Evolutionary conservation across 495 filamentous ascomycete species (phyloP).

Genomic region (Hyaloscypha finlandica): DNA sequence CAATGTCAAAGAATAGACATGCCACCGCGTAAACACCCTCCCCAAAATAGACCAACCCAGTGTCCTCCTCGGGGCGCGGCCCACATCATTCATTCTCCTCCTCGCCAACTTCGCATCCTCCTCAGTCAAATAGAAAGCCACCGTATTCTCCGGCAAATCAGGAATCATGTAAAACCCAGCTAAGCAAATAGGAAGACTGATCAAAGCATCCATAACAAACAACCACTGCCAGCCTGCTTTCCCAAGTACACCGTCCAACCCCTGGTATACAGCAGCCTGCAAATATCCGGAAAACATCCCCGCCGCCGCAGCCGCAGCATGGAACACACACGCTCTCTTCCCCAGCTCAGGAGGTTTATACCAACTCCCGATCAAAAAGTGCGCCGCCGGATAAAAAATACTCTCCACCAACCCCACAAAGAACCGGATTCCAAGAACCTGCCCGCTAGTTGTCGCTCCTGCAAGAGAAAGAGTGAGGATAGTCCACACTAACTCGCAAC

Average conservation of each 20-base stretch:
- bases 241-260: slow-evolving; percentile 50
- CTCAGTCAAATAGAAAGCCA: slow-evolving; percentile 50
- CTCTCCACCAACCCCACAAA: slow-evolving; percentile 59
- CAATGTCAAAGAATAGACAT: slow-evolving; percentile 51
- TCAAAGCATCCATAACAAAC: slow-evolving; percentile 52
- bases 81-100: slow-evolving; percentile 48
- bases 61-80: slow-evolving; percentile 38
- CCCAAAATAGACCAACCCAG: slow-evolving; percentile 42
- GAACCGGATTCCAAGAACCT: slow-evolving; percentile 62
- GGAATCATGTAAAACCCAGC: slow-evolving; percentile 60
- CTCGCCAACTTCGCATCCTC: slow-evolving; percentile 31
- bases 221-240: slow-evolving; percentile 67
- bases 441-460: slow-evolving; percentile 46
- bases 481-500: slow-evolving; percentile 53
- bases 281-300: slow-evolving; percentile 53
- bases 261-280: slow-evolving; percentile 56
- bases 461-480: slow-evolving; percentile 54
- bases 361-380: slow-evolving; percentile 58
- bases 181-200: slow-evolving; percentile 55
- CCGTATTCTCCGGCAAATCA: slow-evolving; percentile 56
- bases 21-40: slow-evolving; percentile 44
- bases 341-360: slow-evolving; percentile 64
- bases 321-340: slow-evolving; percentile 59
- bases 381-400: slow-evolving; percentile 56
- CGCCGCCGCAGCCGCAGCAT: slow-evolving; percentile 48